phyloP scores from a whole-genome alignment of 1,139 yeast species.

The Debaryomyces sp. region DNA sequence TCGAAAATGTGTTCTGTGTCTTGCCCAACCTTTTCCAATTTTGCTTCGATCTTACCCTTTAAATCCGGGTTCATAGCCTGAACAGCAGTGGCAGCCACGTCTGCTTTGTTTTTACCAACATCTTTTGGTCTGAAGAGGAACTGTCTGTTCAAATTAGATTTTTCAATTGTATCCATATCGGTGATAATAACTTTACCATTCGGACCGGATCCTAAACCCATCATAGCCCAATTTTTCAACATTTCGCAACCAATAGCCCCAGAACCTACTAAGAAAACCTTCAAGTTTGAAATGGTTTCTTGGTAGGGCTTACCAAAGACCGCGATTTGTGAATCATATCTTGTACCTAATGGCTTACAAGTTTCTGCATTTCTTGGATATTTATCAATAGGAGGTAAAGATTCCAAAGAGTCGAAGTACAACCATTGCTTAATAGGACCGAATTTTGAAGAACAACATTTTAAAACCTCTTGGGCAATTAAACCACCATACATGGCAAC shows the following conservation, averaged over 20 bases:
- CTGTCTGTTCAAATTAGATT: slow-evolving; percentile 94
- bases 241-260: slow-evolving; percentile 99
- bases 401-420: slow-evolving; percentile 92
- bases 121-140: slow-evolving; percentile 92
- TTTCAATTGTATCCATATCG: slow-evolving; percentile 94
- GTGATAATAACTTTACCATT: slow-evolving; percentile 83
- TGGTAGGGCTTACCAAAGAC: slow-evolving; percentile 86
- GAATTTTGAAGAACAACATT: slow-evolving; percentile 93
- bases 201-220: slow-evolving; percentile 94
- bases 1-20: slow-evolving; percentile 89
- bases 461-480: slow-evolving; percentile 94
- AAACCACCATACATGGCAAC: slow-evolving; percentile 93
- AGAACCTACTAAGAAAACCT: slow-evolving; percentile 90
- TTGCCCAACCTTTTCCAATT: slow-evolving; percentile 85
- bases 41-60: slow-evolving; percentile 72
- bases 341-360: slow-evolving; percentile 72
- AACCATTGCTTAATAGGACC: slow-evolving; percentile 88
- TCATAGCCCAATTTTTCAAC: slow-evolving; percentile 97
- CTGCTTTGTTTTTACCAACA: slow-evolving; percentile 90
- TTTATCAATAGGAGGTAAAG: slow-evolving; percentile 64
- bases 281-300: slow-evolving; percentile 70
- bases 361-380: slow-evolving; percentile 69
- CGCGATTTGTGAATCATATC: slow-evolving; percentile 93
- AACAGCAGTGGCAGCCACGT: slow-evolving; percentile 87
- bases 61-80: slow-evolving; percentile 83